Evolutionary conservation across 1,284 basidiomycete genomes (phyloP).

Genomic region (Moesziomyces aphidis): DNA sequence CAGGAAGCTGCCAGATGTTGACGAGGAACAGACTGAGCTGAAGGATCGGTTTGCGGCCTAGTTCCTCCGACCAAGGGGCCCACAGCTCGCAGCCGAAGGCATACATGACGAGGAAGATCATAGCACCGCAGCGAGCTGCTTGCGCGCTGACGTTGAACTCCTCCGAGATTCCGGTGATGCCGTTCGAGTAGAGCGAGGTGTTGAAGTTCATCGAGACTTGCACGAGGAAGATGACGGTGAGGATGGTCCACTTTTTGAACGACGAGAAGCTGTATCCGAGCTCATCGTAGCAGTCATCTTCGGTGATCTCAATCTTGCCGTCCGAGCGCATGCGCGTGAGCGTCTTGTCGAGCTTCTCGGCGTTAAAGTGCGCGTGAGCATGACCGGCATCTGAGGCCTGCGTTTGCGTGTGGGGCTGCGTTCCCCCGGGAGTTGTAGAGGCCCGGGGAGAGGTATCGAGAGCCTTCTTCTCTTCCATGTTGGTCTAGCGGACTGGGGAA

Average conservation of each 20-base stretch:
- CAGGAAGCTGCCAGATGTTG: slow-evolving; percentile 64
- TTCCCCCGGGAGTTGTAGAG: slow-evolving; percentile 15
- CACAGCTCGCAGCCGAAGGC: slow-evolving; percentile 67
- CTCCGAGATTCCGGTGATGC: slow-evolving; percentile 52
- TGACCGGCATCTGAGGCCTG: slow-evolving; percentile 18
- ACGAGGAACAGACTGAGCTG: slow-evolving; percentile 65
- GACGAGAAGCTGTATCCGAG: slow-evolving; percentile 61
- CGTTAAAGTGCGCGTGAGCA: slow-evolving; percentile 34
- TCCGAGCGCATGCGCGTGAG: slow-evolving; percentile 37
- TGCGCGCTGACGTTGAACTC: slow-evolving; percentile 68
- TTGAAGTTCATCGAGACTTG: slow-evolving; percentile 69
- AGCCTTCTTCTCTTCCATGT: slow-evolving; percentile 29
- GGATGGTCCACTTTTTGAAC: slow-evolving; percentile 68
- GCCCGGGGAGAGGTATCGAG: slow-evolving; percentile 11
- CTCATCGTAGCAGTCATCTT: slow-evolving; percentile 46
- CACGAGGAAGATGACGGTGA: slow-evolving; percentile 68
- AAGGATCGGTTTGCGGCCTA: slow-evolving; percentile 66
- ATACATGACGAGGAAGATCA: slow-evolving; percentile 69
- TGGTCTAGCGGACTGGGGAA: neutral
- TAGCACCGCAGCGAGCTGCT: slow-evolving; percentile 64
- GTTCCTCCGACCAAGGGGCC: slow-evolving; percentile 67
- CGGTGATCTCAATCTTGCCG: slow-evolving; percentile 48
- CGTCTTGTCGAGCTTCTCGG: slow-evolving; percentile 44
- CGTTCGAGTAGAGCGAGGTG: slow-evolving; percentile 68
- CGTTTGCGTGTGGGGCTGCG: slow-evolving; percentile 14